Conservation (phyloP, 371 early-diverging fungal genomes). For the Ecytonucleospora hepatopenaei region DNA sequence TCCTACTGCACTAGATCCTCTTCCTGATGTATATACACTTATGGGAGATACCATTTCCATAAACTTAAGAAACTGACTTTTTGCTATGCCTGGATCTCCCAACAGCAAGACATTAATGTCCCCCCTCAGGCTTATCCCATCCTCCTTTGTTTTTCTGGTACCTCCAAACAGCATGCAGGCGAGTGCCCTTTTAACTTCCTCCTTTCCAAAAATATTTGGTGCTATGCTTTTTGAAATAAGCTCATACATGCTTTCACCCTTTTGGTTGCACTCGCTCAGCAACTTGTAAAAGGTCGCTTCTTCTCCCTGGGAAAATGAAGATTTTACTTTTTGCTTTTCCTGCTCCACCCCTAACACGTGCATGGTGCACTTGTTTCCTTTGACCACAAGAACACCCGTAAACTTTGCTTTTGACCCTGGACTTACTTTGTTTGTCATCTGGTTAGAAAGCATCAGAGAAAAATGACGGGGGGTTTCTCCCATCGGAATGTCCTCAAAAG, state of each 20-base stretch:
- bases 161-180: conserved; percentile 92
- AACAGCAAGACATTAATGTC: conserved; percentile 94
- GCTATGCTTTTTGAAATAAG: conserved; percentile 56
- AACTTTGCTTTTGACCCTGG: conserved; percentile 84
- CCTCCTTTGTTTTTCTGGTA: conserved; percentile 77
- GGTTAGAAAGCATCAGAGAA: conserved; percentile 71
- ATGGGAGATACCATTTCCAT: conserved; percentile 83
- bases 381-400: conserved; percentile 85
- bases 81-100: conserved; percentile 98
- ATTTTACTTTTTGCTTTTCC: conserved; percentile 48
- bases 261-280: conserved; percentile 60
- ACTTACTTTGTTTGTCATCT: conserved; percentile 70
- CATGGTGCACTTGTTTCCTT: conserved; percentile 47
- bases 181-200: conserved; percentile 91
- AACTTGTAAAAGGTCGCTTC: conserved; percentile 73
- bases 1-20: conserved; percentile 73
- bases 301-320: conserved; percentile 70
- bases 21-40: conserved; percentile 76
- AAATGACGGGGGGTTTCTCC: conserved; percentile 94
- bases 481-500: conserved; percentile 87
- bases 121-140: conserved; percentile 86
- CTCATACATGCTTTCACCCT: conserved; percentile 64
- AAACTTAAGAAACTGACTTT: conserved; percentile 93
- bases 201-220: conserved; percentile 45
- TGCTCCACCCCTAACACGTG: conserved; percentile 42